phyloP scores from a whole-genome alignment of 768 basidiomycete genomes.

The Podaxis sp. region DNA sequence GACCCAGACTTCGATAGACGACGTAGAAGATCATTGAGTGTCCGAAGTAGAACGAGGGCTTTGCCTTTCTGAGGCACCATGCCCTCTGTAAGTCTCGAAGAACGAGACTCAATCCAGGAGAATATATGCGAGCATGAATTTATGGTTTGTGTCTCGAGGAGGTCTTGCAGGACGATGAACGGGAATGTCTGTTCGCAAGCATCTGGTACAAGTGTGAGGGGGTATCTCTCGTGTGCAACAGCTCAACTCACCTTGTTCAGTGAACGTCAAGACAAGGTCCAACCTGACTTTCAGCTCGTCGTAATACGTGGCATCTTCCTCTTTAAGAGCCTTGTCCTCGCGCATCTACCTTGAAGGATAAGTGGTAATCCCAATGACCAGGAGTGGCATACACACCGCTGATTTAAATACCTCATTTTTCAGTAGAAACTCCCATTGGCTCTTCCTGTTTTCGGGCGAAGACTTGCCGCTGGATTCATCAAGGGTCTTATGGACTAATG shows the following conservation, averaged over 20 bases:
- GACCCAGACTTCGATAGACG: slow-evolving; percentile 84
- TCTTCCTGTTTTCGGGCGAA: slow-evolving; percentile 60
- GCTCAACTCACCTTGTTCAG: slow-evolving; percentile 64
- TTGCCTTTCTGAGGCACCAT: slow-evolving; percentile 89
- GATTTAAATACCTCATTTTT: slow-evolving; percentile 70
- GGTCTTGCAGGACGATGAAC: slow-evolving; percentile 72
- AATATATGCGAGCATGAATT: slow-evolving; percentile 84
- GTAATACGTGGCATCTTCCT: slow-evolving; percentile 58
- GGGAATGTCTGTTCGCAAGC: slow-evolving; percentile 78
- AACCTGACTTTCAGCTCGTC: slow-evolving; percentile 56
- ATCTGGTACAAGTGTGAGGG: slow-evolving; percentile 44
- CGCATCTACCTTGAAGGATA: slow-evolving; percentile 42
- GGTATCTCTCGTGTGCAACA: not conserved
- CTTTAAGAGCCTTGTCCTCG: slow-evolving; percentile 65
- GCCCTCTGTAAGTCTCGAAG: slow-evolving; percentile 66
- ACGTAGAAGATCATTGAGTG: slow-evolving; percentile 83
- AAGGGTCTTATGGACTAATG: slow-evolving; percentile 48
- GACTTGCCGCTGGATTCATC: slow-evolving; percentile 38
- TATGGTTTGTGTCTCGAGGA: slow-evolving; percentile 86
- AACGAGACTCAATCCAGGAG: slow-evolving; percentile 81
- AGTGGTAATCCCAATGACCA: not conserved
- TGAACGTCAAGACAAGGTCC: slow-evolving; percentile 75
- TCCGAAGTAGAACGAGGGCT: slow-evolving; percentile 80
- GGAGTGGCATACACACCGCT: slow-evolving; percentile 50
- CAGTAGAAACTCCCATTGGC: slow-evolving; percentile 74